Conservation (phyloP, 495 filamentous ascomycete genomes). For the Tuber umbilicatum region DNA sequence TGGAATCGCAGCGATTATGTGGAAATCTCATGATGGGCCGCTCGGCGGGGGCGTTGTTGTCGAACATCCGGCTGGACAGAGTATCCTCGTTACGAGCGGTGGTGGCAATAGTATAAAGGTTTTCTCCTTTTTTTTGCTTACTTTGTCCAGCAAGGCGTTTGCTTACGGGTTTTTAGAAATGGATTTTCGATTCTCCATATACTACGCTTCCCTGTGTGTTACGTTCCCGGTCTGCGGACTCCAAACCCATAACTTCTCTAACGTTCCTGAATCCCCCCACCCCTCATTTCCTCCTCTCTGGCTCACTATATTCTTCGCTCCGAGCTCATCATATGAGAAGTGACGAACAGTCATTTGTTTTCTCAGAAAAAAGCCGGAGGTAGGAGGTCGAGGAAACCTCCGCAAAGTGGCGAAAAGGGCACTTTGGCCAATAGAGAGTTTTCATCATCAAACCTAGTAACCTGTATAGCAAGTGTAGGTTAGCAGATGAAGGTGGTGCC, state of each 20-base stretch:
- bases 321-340: constrained; percentile 93
- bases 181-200: constrained; percentile 41
- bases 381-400: constrained; percentile 76
- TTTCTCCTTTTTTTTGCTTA: background rate
- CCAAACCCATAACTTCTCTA: constrained; percentile 70
- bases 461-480: constrained; percentile 78
- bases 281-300: constrained; percentile 92
- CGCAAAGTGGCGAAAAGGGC: constrained; percentile 51
- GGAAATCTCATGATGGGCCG: constrained; percentile 74
- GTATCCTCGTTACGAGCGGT: constrained; percentile 79
- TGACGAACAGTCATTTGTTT: constrained; percentile 86
- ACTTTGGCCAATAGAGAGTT: constrained; percentile 55
- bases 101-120: constrained; percentile 81
- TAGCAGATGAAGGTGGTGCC: constrained; percentile 78
- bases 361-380: constrained; percentile 72
- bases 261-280: constrained; percentile 69
- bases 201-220: constrained; percentile 71
- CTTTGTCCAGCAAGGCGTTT: constrained; percentile 6
- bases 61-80: constrained; percentile 87
- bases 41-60: constrained; percentile 59
- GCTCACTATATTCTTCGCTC: constrained; percentile 75
- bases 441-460: constrained; percentile 77
- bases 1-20: constrained; percentile 69
- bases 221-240: constrained; percentile 79
- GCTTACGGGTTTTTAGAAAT: constrained; percentile 25